Evolutionary conservation across 805 yeast species (phyloP), one percentile per base, ranked within the genome.

Genomic region (Nakazawaea anatomiae): DNA sequence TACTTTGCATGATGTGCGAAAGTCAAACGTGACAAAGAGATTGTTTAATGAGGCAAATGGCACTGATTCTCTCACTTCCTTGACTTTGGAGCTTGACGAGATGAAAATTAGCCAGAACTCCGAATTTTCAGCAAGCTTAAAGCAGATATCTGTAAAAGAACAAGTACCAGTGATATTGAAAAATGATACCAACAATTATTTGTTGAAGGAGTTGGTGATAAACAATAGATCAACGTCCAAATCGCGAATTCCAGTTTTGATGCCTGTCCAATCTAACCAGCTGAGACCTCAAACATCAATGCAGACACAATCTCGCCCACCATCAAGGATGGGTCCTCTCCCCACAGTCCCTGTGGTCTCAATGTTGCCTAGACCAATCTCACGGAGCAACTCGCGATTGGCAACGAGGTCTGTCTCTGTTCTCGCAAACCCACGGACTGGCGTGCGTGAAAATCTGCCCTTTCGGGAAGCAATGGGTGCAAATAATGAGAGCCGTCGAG

Each of bases 21-120:
- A 18, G 25, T 18, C 25, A 18, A 18, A 18, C n/a, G 40, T 38
- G 5, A 59, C 63, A 2, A 57, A 54, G 47, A 61, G 58, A 44
- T 51, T 12, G n/a, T 44, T 34, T 9, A 12, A 34, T 34, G 12
- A 18, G 25, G 25, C 25, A 18, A 18, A 18, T 18, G 25, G 25
- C 25, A 18, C 25, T 18, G 25, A 18, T 18, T 18, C 25, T 18
- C 25, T 34, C 36, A 12, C 9, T 34, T 34, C 36, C 2, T 34
- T 34, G 36, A 34, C 36, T 34, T 10, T 10, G 9, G 3, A 34
- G 36, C 9, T 34, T 9, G 36, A 34, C 14, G 11, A 46, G 5
- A 36, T 48, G 11, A 42, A 48, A 9, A 55, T 51, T 29, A 56
- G 52, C 25, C 3, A 18, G 25, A 18, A 18, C 25, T 18, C 25